Evolutionary conservation across 1,284 basidiomycete species (phyloP).

Genomic region (Ganoderma multipileum): DNA sequence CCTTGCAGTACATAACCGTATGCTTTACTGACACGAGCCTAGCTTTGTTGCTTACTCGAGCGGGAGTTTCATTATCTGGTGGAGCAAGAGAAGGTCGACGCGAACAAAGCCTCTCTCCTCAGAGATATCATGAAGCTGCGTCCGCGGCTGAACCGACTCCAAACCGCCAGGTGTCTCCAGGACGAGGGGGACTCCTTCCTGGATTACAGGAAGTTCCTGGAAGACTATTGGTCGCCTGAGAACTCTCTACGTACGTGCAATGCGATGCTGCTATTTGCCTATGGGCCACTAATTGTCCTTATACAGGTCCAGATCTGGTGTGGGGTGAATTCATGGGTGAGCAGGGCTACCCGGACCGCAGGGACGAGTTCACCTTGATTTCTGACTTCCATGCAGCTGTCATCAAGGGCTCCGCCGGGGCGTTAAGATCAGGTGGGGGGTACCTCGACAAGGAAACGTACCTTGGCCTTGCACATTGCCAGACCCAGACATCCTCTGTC

Average conservation of each 20-base stretch:
- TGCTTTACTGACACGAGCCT: background rate
- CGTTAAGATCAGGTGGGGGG: conserved; percentile 44
- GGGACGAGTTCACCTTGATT: background rate
- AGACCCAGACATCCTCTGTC: background rate
- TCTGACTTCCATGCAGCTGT: conserved; percentile 51
- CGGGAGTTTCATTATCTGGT: conserved; percentile 40
- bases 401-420: conserved; percentile 69
- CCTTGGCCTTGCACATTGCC: conserved; percentile 52
- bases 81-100: background rate
- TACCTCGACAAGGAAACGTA: conserved; percentile 56
- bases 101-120: background rate
- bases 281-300: background rate
- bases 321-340: conserved; percentile 73
- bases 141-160: background rate
- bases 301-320: conserved; percentile 63
- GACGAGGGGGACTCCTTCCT: conserved; percentile 39
- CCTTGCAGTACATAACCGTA: background rate
- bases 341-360: background rate
- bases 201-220: conserved; percentile 57
- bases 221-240: conserved; percentile 67
- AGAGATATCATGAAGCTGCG: background rate
- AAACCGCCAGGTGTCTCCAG: background rate
- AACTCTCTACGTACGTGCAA: conserved; percentile 47
- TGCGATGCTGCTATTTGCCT: background rate
- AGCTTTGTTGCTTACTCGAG: conserved; percentile 54